phyloP scores from a whole-genome alignment of 202 grass and related monocot genomes.

The Hordeum pubiflorum region DNA sequence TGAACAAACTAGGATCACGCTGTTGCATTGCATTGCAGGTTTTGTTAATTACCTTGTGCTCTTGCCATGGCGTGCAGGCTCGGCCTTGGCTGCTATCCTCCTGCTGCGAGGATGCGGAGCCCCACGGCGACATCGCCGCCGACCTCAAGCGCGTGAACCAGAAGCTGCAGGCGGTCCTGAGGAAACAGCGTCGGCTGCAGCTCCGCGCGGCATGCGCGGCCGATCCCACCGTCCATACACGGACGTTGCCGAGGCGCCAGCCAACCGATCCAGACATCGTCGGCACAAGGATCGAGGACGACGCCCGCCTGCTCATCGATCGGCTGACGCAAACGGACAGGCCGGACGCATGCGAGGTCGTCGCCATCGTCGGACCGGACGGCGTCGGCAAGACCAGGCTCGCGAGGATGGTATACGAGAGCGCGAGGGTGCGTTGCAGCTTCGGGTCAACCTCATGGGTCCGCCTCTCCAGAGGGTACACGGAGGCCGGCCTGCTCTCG shows the following conservation, averaged over 20 bases:
- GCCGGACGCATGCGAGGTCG: background rate
- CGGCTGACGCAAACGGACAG: slow-evolving; percentile 9
- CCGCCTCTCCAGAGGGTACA: slow-evolving; percentile 29
- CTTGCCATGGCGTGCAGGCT: slow-evolving; percentile 15
- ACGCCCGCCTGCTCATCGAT: slow-evolving; percentile 13
- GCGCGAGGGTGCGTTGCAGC: slow-evolving; percentile 36
- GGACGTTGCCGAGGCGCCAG: background rate
- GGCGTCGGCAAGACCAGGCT: slow-evolving; percentile 71
- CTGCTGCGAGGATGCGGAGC: slow-evolving; percentile 32
- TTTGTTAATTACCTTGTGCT: background rate
- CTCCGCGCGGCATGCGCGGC: slow-evolving; percentile 22
- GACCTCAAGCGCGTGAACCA: slow-evolving; percentile 39
- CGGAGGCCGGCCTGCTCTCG: slow-evolving; percentile 40
- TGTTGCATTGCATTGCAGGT: background rate
- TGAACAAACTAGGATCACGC: background rate
- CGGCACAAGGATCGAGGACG: slow-evolving; percentile 35
- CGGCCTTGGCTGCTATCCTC: slow-evolving; percentile 46
- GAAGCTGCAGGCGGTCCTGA: slow-evolving; percentile 47
- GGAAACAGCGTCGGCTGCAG: slow-evolving; percentile 40
- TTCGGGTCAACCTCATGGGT: slow-evolving; percentile 45
- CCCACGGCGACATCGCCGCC: background rate
- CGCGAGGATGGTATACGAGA: slow-evolving; percentile 40
- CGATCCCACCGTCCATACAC: background rate
- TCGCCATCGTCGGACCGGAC: slow-evolving; percentile 42
- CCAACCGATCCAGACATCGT: background rate